These are phyloP conservation scores for Sphenostylis stenocarpa DNA, from an alignment of 306 rosid genomes.

Conservation along the genomic window DNA sequence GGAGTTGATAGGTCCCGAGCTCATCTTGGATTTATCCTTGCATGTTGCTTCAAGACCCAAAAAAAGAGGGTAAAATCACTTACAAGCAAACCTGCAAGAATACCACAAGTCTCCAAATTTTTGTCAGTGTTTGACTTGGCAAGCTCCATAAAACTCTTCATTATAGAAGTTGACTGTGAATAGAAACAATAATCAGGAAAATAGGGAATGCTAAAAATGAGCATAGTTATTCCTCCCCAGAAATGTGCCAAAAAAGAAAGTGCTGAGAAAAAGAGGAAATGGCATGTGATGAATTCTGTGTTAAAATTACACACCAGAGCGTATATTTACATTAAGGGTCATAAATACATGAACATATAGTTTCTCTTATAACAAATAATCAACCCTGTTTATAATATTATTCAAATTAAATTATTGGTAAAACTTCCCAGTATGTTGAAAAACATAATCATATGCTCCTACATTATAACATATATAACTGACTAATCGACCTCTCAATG, in stretches of 20 bases:
- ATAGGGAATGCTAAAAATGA: constrained; percentile 23
- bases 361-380: background rate
- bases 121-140: constrained; percentile 78
- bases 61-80: constrained; percentile 38
- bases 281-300: background rate
- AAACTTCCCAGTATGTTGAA: background rate
- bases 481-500: background rate
- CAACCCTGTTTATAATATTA: background rate
- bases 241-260: background rate
- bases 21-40: background rate
- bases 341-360: background rate
- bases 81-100: constrained; percentile 90
- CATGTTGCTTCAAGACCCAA: constrained; percentile 7
- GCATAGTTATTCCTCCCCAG: constrained; percentile 6
- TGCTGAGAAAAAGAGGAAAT: background rate
- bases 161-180: constrained; percentile 80
- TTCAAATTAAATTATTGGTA: background rate
- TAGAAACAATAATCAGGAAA: constrained; percentile 34
- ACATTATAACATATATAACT: background rate
- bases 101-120: constrained; percentile 88
- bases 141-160: constrained; percentile 80
- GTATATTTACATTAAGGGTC: background rate
- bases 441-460: background rate
- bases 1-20: background rate
- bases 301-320: background rate